Percentiles rank a stretch among this genome's conserved stretches.
Evolutionary conservation across 768 basidiomycete species (phyloP).

Genomic region (Grammothele lineata): DNA sequence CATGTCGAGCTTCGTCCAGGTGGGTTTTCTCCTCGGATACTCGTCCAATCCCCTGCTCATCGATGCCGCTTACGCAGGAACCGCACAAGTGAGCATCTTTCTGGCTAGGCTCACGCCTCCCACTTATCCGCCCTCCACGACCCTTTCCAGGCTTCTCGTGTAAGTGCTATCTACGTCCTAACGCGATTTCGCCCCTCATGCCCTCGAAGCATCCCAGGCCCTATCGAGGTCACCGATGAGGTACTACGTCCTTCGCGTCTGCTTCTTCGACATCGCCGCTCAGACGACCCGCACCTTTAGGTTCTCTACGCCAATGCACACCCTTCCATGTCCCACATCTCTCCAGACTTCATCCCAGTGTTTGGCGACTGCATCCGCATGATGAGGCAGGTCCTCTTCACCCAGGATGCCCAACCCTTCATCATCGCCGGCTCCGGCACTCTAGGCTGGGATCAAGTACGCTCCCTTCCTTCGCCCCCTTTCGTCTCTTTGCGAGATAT

Average conservation of each 20-base stretch:
- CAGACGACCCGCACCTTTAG: constrained; percentile 26
- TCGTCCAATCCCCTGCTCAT: not conserved
- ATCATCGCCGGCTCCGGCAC: constrained; percentile 94
- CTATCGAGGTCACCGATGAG: constrained; percentile 59
- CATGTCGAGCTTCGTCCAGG: constrained; percentile 35
- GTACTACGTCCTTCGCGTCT: constrained; percentile 26
- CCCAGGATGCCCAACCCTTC: constrained; percentile 82
- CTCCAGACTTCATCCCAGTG: constrained; percentile 80
- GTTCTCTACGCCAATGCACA: constrained; percentile 94
- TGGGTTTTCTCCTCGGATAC: constrained; percentile 6
- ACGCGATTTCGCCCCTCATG: no score
- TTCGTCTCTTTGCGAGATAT: not conserved
- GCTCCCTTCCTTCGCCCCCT: constrained; percentile 14
- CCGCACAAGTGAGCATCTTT: constrained; percentile 43
- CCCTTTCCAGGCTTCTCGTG: constrained; percentile 22
- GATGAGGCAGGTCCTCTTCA: constrained; percentile 75
- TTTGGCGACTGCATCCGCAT: constrained; percentile 88
- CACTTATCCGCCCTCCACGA: not conserved
- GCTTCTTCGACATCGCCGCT: not conserved
- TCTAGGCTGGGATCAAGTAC: constrained; percentile 91
- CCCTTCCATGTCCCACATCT: constrained; percentile 85
- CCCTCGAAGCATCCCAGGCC: constrained; percentile 41
- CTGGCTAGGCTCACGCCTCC: not conserved
- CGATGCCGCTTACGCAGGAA: constrained; percentile 26
- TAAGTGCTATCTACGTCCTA: constrained; percentile 1